phyloP scores from a whole-genome alignment of 257 asterid genomes.

The Capsicum rhomboideum region DNA sequence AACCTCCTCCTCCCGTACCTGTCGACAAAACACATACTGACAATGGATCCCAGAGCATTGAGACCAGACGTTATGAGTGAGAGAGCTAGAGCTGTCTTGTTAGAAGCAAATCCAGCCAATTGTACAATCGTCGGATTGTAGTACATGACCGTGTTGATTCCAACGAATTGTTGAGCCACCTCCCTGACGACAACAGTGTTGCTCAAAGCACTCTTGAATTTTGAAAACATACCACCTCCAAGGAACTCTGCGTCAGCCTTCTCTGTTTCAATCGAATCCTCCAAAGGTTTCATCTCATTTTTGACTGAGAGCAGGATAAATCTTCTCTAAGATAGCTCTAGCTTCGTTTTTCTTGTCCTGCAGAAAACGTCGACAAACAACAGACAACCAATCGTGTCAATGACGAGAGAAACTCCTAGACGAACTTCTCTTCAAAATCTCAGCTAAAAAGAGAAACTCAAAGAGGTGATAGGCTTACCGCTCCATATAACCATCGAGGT shows the following conservation, averaged over 20 bases:
- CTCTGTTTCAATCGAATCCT: constrained; percentile 54
- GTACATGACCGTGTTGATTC: constrained; percentile 87
- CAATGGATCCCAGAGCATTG: constrained; percentile 55
- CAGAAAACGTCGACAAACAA: not conserved
- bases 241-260: constrained; percentile 31
- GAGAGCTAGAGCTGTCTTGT: constrained; percentile 62
- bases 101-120: constrained; percentile 72
- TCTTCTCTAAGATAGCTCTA: constrained; percentile 51
- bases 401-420: not conserved
- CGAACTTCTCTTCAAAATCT: not conserved
- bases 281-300: constrained; percentile 50
- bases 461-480: constrained; percentile 22
- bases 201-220: constrained; percentile 35
- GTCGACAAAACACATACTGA: constrained; percentile 63
- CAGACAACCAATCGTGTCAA: not conserved
- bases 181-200: constrained; percentile 68
- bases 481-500: constrained; percentile 73
- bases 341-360: constrained; percentile 64
- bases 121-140: constrained; percentile 82
- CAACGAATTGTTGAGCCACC: constrained; percentile 80
- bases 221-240: constrained; percentile 20
- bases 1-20: constrained; percentile 57
- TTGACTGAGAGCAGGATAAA: constrained; percentile 65
- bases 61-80: constrained; percentile 75
- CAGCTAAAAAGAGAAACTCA: not conserved